Evolutionary conservation across 441 rosid genomes (phyloP), one percentile per base, ranked within the genome.

Genomic region (Erodium trifolium): DNA sequence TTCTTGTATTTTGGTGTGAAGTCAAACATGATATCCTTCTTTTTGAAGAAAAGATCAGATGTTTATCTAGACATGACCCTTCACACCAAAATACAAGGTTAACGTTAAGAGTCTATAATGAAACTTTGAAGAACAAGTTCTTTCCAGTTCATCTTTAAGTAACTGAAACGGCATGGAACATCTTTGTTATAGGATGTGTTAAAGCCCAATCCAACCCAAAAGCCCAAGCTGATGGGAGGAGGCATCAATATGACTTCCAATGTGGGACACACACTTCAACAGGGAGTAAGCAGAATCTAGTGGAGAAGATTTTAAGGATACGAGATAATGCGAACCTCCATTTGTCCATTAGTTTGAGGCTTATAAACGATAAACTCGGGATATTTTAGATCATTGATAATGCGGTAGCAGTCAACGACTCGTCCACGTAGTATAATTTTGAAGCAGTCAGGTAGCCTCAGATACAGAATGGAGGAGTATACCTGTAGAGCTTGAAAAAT

Each of bases 381-480:
- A 72, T 39, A 53, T 62, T 63, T 72, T 65, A 78, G 77, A 67
- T 75, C 82, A 73, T 66, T 29, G 57, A 60, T 75, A 31, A 78
- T 51, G 63, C 66, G 68, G 63, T 75, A 71, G 68, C 73, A 78
- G 68, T 76, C 66, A 27, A 75, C 73, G 34, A 63, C 75, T 29
- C 35, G 29, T 18, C 82, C 79, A 35, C 77, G 75, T 43, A 75
- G 67, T 31, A 70, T 59, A 43, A 78, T 71, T 43, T 67, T 75
- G 55, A 78, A 78, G 59, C 23, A 29, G n/a, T 60, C 47, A 45
- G 82, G 82, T 51, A 70, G 64, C 60, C 70, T 64, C 68, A 72
- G 72, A 68, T 78, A 78, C 57, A 78, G 72, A 67, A 78, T 78
- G 57, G 82, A 75, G 53, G 75, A 66, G 63, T 75, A 78, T 43